Base-by-base conservation (phyloP, 148 eudicot species). In the Fagopyrum esculentum region DNA sequence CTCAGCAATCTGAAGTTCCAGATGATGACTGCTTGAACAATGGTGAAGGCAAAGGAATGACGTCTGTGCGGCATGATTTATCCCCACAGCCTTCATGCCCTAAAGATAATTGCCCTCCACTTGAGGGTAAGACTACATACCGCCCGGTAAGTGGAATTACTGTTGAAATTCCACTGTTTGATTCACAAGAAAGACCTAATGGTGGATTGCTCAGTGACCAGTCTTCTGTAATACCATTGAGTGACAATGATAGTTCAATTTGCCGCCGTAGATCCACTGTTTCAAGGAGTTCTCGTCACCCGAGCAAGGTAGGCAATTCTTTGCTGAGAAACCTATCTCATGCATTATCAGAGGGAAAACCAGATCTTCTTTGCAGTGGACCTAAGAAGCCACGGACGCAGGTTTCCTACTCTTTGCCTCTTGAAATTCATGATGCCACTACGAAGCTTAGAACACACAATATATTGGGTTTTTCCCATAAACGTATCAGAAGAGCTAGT, bases 301-400 rank as follows among this genome's bases (percentile, higher is more conserved):
- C 26, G 73, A 73, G 77, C 76, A 80, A 78, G 71, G 82, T 40
- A 45, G 80, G 80, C 80, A 50, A 55, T 75, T 80, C 82, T 48
- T 78, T 86, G 47, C 73, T 77, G 52, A 83, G 84, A 55, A 84
- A 77, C 75, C 54, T 80, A 13, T 80, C 87, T 6, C 85, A 71
- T 59, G 75, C 76, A 4, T 84, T 80, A 87, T 72, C 81, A 74
- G 87, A 81, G 81, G 82, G 87, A 47, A 89, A 83, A 69, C 74
- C 85, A 75, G 84, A 83, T 40, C 72, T 84, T 63, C 78, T 77
- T 12, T 81, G 86, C 77, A 83, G 71, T 80, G 96, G 99, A 55
- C 97, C 97, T 8, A 92, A 83, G 87, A 95, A 85, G 82, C 99
- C 94, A 54, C 86, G 96, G 30, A 92, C 97, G 35, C 96, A 90